A percentile compares a stretch with the other conserved stretches of the same genome.
These are phyloP conservation scores for Phyllosticta paracitricarpa DNA, from an alignment of 2,329 filamentous ascomycete genomes.

Conservation along the genomic window DNA sequence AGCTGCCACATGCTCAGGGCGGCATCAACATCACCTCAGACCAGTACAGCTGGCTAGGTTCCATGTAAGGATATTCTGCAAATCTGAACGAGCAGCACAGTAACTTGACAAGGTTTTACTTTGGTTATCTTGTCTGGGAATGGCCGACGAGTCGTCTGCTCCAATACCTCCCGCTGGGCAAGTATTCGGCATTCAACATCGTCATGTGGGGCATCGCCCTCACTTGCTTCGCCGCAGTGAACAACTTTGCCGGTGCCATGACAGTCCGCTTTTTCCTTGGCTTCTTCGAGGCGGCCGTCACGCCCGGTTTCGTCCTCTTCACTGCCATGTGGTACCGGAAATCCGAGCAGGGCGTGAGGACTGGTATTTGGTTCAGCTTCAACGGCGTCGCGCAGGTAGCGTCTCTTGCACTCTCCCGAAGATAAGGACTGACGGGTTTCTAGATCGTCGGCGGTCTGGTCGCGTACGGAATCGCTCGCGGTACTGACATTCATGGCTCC, in stretches of 20 bases:
- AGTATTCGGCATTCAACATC: constrained; percentile 56
- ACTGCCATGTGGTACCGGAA: constrained; percentile 66
- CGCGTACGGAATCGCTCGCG: constrained; percentile 53
- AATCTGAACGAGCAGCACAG: too few species aligned
- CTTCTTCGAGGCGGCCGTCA: constrained; percentile 58
- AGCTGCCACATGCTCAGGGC: constrained; percentile 22
- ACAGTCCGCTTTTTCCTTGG: constrained; percentile 59
- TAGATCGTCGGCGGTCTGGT: constrained; percentile 53
- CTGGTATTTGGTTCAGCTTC: constrained; percentile 59
- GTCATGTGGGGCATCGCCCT: constrained; percentile 54
- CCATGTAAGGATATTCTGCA: constrained; percentile 21
- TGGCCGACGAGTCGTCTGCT: constrained; percentile 57
- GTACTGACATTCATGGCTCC: constrained; percentile 45
- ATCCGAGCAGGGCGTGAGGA: constrained; percentile 53
- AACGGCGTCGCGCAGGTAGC: constrained; percentile 47
- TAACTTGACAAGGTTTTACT: constrained; percentile 32
- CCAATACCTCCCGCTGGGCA: constrained; percentile 54
- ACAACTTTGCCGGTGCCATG: constrained; percentile 51
- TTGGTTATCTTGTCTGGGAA: constrained; percentile 50
- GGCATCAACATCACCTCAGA: constrained; percentile 39
- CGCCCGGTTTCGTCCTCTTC: constrained; percentile 58
- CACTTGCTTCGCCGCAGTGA: constrained; percentile 52
- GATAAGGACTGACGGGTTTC: neutral
- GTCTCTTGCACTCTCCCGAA: too few species aligned
- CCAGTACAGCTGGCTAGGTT: constrained; percentile 43